Percentiles rank a stretch among this genome's conserved stretches.
phyloP scores from a whole-genome alignment of 2,329 filamentous ascomycete genomes.

The Diplodia intermedia region DNA sequence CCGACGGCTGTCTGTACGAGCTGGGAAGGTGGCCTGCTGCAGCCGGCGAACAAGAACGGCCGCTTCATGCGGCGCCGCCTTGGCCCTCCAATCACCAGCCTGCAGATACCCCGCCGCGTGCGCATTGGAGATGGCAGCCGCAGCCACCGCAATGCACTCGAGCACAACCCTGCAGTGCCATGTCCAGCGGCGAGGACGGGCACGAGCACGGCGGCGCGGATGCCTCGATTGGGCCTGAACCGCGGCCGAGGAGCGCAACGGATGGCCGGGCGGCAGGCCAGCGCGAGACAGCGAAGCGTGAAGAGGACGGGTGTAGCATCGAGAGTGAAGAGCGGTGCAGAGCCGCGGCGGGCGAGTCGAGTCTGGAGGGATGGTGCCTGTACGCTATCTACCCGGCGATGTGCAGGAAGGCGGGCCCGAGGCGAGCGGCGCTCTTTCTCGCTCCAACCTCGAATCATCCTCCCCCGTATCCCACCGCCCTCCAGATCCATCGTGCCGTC shows the following conservation, averaged over 20 bases:
- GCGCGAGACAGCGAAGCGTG: background rate
- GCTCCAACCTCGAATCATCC: constrained; percentile 8
- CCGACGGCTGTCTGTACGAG: constrained; percentile 10
- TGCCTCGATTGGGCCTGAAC: background rate
- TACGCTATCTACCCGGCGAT: background rate
- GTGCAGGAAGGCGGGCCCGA: constrained; percentile 1
- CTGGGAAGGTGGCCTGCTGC: constrained; percentile 3
- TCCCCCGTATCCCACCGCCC: constrained; percentile 7
- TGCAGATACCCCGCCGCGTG: constrained; percentile 4
- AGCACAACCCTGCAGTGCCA: background rate
- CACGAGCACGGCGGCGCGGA: constrained; percentile 11
- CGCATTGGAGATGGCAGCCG: background rate
- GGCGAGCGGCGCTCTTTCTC: constrained; percentile 2
- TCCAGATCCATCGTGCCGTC: constrained; percentile 10
- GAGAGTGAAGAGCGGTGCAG: background rate
- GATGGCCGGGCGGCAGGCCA: background rate
- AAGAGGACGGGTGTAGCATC: constrained; percentile 2
- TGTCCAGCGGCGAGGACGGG: background rate
- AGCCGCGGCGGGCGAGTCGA: background rate
- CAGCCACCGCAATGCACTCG: constrained; percentile 1
- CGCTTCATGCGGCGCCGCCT: background rate
- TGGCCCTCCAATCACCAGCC: background rate
- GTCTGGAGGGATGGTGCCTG: background rate
- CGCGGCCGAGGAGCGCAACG: background rate
- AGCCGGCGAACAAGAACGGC: constrained; percentile 4